A percentile compares a stretch with the other conserved stretches of the same genome.
Conservation (phyloP, 306 rosid species). For the Hippophae rhamnoides region DNA sequence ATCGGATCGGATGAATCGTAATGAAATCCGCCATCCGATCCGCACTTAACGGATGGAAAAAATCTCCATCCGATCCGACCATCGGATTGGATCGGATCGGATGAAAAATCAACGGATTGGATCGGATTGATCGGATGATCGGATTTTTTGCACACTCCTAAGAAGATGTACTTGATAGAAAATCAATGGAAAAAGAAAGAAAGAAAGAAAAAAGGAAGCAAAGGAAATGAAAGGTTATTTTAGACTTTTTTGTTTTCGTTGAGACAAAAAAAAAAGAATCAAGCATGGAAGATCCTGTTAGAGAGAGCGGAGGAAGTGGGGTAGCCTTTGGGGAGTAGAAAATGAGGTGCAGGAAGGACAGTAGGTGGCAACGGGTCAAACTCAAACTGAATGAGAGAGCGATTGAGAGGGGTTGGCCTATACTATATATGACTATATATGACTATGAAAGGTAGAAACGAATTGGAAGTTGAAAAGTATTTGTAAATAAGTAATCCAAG, state of each 20-base stretch:
- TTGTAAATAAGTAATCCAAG: neutral
- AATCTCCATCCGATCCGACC: no score
- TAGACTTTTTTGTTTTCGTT: slow-evolving; percentile 18
- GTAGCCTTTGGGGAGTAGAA: slow-evolving; percentile 45
- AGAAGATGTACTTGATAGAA: no score
- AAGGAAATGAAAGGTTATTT: slow-evolving; percentile 23
- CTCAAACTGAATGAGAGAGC: slow-evolving; percentile 54
- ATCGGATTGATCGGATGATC: no score
- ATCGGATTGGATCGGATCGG: no score
- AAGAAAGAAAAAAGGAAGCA: slow-evolving; percentile 11
- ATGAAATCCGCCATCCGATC: no score
- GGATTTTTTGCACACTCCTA: no score
- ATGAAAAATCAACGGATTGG: no score
- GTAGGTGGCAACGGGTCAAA: slow-evolving; percentile 94
- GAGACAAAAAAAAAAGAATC: slow-evolving; percentile 23
- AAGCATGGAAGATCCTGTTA: slow-evolving; percentile 26
- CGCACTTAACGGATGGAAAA: no score
- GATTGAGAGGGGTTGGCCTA: slow-evolving; percentile 27
- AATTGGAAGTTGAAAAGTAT: slow-evolving; percentile 16
- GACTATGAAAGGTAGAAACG: slow-evolving; percentile 45
- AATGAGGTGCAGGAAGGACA: slow-evolving; percentile 30
- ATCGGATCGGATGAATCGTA: no score
- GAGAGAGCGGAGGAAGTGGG: slow-evolving; percentile 45
- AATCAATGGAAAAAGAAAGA: slow-evolving; percentile 7
- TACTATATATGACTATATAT: slow-evolving; percentile 2